These are phyloP conservation scores for Multifurca ochricompacta DNA, from an alignment of 768 basidiomycete species.

Conservation along the genomic window DNA sequence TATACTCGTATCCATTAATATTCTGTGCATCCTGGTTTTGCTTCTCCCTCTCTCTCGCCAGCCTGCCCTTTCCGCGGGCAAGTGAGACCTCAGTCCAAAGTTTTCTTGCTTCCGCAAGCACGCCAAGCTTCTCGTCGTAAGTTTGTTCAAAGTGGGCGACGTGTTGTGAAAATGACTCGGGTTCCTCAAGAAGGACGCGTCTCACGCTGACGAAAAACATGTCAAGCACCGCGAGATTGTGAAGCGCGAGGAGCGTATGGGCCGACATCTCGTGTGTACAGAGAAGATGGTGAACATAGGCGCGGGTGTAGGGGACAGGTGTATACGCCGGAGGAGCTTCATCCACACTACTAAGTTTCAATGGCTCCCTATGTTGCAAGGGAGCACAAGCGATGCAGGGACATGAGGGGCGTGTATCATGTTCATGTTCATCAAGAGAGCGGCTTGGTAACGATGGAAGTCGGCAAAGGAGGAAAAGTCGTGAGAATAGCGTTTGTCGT, in stretches of 20 bases:
- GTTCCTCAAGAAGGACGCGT: slow-evolving; percentile 22
- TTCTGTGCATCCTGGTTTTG: slow-evolving; percentile 14
- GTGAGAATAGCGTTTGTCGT: slow-evolving; percentile 43
- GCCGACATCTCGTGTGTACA: slow-evolving; percentile 90
- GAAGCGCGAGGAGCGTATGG: slow-evolving; percentile 63
- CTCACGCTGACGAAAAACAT: slow-evolving; percentile 58
- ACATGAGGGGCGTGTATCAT: slow-evolving; percentile 33
- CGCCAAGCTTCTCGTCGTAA: slow-evolving; percentile 42
- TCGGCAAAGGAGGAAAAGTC: slow-evolving; percentile 54
- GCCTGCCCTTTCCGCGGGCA: slow-evolving; percentile 68
- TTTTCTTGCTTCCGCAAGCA: slow-evolving; percentile 45
- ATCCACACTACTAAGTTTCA: slow-evolving; percentile 22
- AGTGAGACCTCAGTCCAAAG: slow-evolving; percentile 61
- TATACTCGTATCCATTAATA: neutral
- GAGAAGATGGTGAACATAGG: slow-evolving; percentile 78
- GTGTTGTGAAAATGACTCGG: slow-evolving; percentile 35
- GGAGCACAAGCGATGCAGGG: slow-evolving; percentile 28
- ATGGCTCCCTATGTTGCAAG: slow-evolving; percentile 4
- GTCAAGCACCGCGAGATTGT: slow-evolving; percentile 66
- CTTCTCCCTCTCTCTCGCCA: slow-evolving; percentile 54
- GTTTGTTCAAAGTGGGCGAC: slow-evolving; percentile 39
- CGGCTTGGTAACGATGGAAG: slow-evolving; percentile 36
- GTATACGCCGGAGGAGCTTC: slow-evolving; percentile 29
- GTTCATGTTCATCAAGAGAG: slow-evolving; percentile 25
- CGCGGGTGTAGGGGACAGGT: slow-evolving; percentile 34